phyloP scores from a whole-genome alignment of 2,329 filamentous ascomycete genomes.

The Colletotrichum cordylinicola region DNA sequence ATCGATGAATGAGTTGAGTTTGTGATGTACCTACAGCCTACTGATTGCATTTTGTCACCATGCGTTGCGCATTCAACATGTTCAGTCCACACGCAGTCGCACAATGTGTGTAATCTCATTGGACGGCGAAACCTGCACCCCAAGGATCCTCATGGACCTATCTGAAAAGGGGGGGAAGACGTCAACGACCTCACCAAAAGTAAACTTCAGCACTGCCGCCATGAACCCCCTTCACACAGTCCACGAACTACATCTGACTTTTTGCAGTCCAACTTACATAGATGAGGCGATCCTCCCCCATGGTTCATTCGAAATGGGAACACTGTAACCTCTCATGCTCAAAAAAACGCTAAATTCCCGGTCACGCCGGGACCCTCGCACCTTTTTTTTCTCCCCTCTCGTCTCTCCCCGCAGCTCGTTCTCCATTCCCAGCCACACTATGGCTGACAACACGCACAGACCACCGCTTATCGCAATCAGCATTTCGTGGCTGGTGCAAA shows the following conservation, averaged over 20 bases:
- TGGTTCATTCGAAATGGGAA: neutral
- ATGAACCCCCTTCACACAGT: neutral
- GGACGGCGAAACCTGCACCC: too few species aligned
- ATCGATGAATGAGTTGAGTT: too few species aligned
- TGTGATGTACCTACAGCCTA: too few species aligned
- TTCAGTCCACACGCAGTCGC: too few species aligned
- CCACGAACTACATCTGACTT: neutral
- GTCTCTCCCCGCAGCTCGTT: neutral
- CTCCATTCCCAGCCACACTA: neutral
- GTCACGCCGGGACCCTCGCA: neutral
- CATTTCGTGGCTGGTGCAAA: neutral
- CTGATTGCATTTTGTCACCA: too few species aligned
- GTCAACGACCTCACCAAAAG: neutral
- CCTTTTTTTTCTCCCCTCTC: neutral
- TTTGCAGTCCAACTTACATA: neutral
- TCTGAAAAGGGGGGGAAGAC: neutral
- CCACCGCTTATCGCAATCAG: neutral
- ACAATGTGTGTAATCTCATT: too few species aligned
- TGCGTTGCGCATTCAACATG: too few species aligned
- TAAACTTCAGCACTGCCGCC: neutral
- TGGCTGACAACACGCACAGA: neutral
- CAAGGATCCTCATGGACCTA: too few species aligned
- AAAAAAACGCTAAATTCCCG: neutral
- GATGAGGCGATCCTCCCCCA: fast-evolving
- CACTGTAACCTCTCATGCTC: neutral